A percentile compares a stretch with the other conserved stretches of the same genome.
These are phyloP conservation scores for Termitomyces heimii DNA, from an alignment of 768 basidiomycete species.

Conservation along the genomic window DNA sequence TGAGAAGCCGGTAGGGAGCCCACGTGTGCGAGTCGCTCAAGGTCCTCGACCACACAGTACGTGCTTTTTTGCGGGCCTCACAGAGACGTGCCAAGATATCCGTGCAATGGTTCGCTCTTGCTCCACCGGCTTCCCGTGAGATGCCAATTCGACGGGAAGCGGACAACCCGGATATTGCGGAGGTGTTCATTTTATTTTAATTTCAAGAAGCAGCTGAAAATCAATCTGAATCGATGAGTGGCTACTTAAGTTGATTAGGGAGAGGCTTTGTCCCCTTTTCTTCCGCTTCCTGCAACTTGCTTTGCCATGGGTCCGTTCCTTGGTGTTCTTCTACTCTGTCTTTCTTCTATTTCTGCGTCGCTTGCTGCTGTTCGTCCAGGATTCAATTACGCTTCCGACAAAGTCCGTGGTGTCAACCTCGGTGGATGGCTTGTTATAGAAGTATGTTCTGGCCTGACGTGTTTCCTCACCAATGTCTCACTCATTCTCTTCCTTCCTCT, in stretches of 20 bases:
- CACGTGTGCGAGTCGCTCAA: not conserved
- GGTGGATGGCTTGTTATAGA: constrained; percentile 53
- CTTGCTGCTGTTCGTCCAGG: constrained; percentile 36
- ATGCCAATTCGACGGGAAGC: not conserved
- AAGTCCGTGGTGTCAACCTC: constrained; percentile 80
- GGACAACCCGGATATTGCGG: constrained; percentile 1
- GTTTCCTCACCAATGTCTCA: not conserved
- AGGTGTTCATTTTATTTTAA: constrained; percentile 11
- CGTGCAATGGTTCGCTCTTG: not conserved
- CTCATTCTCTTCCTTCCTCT: constrained; percentile 4
- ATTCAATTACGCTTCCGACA: constrained; percentile 69
- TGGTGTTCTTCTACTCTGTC: constrained; percentile 16
- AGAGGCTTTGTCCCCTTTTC: not conserved
- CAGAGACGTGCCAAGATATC: not conserved
- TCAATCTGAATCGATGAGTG: constrained; percentile 11
- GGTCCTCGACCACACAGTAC: too few species aligned
- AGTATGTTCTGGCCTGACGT: constrained; percentile 19
- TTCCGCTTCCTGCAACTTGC: not conserved
- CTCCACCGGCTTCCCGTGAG: not conserved
- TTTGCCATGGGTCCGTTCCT: constrained; percentile 10
- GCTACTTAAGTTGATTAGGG: not conserved
- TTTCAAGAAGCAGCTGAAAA: constrained; percentile 16
- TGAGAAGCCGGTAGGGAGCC: not conserved
- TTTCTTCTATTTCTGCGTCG: constrained; percentile 25
- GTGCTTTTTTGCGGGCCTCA: not conserved